A percentile compares a stretch with the other conserved stretches of the same genome.
Evolutionary conservation across 2,329 filamentous ascomycete genomes (phyloP).

Genomic region (Sporothrix pseudoabietina): DNA sequence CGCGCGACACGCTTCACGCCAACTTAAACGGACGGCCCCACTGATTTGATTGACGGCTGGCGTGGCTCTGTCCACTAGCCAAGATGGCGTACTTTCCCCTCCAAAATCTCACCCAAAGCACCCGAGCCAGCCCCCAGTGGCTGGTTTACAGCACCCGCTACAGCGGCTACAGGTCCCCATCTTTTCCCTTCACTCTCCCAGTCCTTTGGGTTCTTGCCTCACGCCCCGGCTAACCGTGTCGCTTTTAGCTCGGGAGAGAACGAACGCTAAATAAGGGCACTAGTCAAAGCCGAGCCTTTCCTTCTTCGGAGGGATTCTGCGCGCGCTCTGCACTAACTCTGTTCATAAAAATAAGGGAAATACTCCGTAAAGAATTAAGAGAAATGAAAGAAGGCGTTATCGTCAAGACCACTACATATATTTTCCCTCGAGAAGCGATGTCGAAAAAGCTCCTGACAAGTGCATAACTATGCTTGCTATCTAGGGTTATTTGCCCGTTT

Average conservation of each 20-base stretch:
- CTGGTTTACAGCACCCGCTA: slow-evolving; percentile 8
- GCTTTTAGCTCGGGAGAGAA: not conserved
- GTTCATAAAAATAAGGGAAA: not conserved
- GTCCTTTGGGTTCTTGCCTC: not conserved
- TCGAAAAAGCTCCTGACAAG: not conserved
- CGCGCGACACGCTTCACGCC: not conserved
- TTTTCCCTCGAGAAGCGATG: not conserved
- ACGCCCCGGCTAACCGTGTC: not conserved
- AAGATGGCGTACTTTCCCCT: not conserved
- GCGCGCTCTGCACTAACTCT: slow-evolving; percentile 18
- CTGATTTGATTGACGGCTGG: slow-evolving; percentile 1
- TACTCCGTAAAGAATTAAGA: slow-evolving; percentile 2
- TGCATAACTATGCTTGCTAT: not conserved
- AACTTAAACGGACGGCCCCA: slow-evolving; percentile 10
- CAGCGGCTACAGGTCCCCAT: slow-evolving; percentile 2
- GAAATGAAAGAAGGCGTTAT: not conserved
- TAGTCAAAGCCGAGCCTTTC: slow-evolving; percentile 8
- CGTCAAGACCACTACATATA: not conserved
- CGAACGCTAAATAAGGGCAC: not conserved
- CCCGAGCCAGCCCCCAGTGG: not conserved
- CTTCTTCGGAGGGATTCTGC: slow-evolving; percentile 27
- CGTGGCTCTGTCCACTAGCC: not conserved
- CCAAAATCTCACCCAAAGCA: not conserved
- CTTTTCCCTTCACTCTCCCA: not conserved
- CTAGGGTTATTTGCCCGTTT: not conserved